Percentiles rank a stretch among this genome's conserved stretches.
Evolutionary conservation across 148 eudicot genomes (phyloP).

Genomic region (Rhododendron vialii): DNA sequence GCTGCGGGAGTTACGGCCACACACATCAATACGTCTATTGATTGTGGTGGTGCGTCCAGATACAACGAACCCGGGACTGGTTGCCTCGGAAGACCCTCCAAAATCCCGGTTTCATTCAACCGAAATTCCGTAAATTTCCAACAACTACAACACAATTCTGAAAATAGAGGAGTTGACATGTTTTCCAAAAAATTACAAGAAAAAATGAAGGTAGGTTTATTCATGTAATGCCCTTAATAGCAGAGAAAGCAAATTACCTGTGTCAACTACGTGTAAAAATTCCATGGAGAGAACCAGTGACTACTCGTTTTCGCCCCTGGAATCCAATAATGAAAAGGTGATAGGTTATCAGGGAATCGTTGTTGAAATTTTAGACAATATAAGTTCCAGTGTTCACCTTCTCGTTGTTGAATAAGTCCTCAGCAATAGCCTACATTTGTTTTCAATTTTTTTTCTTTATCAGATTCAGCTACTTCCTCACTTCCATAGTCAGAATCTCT

Average conservation of each 20-base stretch:
- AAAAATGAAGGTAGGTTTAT: neutral
- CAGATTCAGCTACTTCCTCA: constrained; percentile 57
- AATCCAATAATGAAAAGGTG: neutral
- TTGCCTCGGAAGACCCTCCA: no score
- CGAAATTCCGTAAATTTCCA: no score
- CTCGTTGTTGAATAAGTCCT: constrained; percentile 75
- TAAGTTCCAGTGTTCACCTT: constrained; percentile 38
- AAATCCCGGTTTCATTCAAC: no score
- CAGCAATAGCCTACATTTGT: constrained; percentile 89
- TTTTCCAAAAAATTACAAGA: neutral
- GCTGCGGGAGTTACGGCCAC: no score
- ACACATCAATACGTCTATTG: no score
- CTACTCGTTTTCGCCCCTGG: constrained; percentile 61
- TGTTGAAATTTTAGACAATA: neutral
- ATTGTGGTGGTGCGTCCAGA: no score
- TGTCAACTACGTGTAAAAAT: constrained; percentile 46
- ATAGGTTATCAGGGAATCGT: neutral
- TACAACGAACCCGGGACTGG: no score
- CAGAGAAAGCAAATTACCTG: constrained; percentile 16
- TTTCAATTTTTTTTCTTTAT: constrained; percentile 76
- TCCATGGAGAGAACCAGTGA: constrained; percentile 49
- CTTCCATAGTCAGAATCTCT: constrained; percentile 71
- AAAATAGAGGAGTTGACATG: neutral
- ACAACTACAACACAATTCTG: neutral
- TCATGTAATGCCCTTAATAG: constrained; percentile 2